These are phyloP conservation scores for Vigna hirtella DNA, from an alignment of 306 rosid species.

Conservation along the genomic window DNA sequence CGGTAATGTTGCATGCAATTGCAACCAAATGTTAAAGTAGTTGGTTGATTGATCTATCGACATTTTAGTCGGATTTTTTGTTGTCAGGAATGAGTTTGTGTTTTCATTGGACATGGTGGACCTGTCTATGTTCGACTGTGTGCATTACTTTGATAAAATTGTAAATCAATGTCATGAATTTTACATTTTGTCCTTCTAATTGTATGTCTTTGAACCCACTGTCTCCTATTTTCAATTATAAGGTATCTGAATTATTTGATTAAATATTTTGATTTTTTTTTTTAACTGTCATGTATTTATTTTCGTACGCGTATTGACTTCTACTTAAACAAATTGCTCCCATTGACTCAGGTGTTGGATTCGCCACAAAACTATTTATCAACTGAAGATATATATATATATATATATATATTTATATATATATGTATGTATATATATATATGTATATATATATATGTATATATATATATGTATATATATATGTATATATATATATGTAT, in stretches of 20 bases:
- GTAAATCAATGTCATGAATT: neutral
- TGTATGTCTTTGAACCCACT: neutral
- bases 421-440: no score
- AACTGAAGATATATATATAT: neutral
- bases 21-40: neutral
- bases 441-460: no score
- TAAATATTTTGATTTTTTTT: neutral
- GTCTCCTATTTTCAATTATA: neutral
- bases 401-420: no score
- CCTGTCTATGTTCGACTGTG: neutral
- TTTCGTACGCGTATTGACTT: neutral
- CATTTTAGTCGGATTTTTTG: constrained; percentile 2
- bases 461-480: no score
- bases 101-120: constrained; percentile 12
- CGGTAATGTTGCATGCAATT: neutral
- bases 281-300: neutral
- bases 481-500: no score
- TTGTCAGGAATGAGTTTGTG: constrained; percentile 11
- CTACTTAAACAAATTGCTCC: neutral
- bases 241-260: neutral
- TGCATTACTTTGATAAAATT: neutral
- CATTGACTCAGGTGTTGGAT: neutral
- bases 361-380: neutral
- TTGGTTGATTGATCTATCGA: constrained; percentile 7
- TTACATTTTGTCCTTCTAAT: neutral